Base-by-base conservation (phyloP, 2,329 filamentous ascomycete genomes). In the Aspergillus calidoustus region DNA sequence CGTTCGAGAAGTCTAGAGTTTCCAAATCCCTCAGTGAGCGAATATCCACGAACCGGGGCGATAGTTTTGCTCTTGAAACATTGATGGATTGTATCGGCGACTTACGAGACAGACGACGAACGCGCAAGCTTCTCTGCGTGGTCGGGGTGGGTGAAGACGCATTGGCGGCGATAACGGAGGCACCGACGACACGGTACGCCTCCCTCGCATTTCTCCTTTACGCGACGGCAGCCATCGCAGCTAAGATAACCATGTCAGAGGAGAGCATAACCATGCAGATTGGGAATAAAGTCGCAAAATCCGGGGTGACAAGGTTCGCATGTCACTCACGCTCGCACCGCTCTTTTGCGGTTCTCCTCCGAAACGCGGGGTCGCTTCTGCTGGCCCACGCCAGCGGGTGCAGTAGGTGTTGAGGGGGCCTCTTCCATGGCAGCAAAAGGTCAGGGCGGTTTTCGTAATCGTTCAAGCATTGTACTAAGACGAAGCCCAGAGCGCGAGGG, bases 201-300 rank as follows among this genome's bases (percentile, higher is more conserved):
- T 51, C 83, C 84, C 66, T 85, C 83, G 67, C 83, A 86, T 72
- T 85, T 84, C 70, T 86, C 83, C 68, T 86, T 86, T 60, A 83
- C 79, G 64, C 82, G 78, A 61, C 83, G 82, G 70, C 83, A 86
- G 56, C 81, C 81, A 68, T 84, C 82, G 68, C 83, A 86, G 61
- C 83, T 85, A 60, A 7, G 17, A 41, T n/a, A 43, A 2, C 7
- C 23, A 51, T 17, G 34, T 57, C 23, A 50, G 34, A 31, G 4
- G 1, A 8, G 22, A 22, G 3, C 11, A 6, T 22, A 28, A 34
- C 2, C 15, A 6, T 22, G 25, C 23, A n/a, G 25, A 11, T 13
- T 44, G 17, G 5, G n/a, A 23, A 22, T 23, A 51, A 54, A 25
- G 11, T 15, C 13, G 30, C 2, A 52, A 15, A 52, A n/a, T 43